Evolutionary conservation across 2,329 filamentous ascomycete species (phyloP).

Genomic region (Magnaporthiopsis rhizophila): DNA sequence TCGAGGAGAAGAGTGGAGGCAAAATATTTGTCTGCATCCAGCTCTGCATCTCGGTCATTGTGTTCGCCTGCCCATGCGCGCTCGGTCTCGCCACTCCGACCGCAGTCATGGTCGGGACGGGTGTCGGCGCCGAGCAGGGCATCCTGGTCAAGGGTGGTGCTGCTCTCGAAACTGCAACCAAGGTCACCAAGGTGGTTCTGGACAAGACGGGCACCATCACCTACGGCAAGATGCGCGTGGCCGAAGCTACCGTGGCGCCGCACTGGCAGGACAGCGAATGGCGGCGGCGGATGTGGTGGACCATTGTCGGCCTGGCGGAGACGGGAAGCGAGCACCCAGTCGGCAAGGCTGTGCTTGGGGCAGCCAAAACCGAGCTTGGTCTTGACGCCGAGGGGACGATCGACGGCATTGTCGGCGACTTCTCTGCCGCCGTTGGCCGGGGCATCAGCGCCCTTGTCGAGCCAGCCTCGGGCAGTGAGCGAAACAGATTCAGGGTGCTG

Average conservation of each 20-base stretch:
- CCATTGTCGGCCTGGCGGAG: constrained; percentile 89
- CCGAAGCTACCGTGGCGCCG: constrained; percentile 57
- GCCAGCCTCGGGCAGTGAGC: constrained; percentile 59
- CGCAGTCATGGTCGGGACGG: constrained; percentile 98
- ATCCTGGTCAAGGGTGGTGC: constrained; percentile 97
- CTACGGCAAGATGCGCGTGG: constrained; percentile 90
- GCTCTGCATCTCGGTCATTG: constrained; percentile 96
- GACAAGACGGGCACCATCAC: constrained; percentile 97
- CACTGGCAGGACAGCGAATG: constrained; percentile 63
- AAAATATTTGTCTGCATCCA: constrained; percentile 95
- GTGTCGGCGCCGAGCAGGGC: constrained; percentile 87
- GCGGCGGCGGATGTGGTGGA: constrained; percentile 81
- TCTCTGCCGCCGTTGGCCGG: constrained; percentile 73
- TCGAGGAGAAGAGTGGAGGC: constrained; percentile 71
- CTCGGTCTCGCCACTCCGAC: constrained; percentile 94
- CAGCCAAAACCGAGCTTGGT: constrained; percentile 68
- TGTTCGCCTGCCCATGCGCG: constrained; percentile 95
- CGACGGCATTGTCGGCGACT: constrained; percentile 78
- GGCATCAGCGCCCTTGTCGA: constrained; percentile 79
- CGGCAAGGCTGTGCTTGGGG: constrained; percentile 73
- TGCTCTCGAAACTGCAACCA: constrained; percentile 82
- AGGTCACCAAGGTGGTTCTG: constrained; percentile 80
- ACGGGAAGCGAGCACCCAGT: constrained; percentile 94
- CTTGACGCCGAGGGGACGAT: constrained; percentile 65
- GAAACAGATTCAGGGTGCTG: constrained; percentile 67